These are phyloP conservation scores for Mycena capillaripes DNA, from an alignment of 768 basidiomycete species.

Conservation along the genomic window DNA sequence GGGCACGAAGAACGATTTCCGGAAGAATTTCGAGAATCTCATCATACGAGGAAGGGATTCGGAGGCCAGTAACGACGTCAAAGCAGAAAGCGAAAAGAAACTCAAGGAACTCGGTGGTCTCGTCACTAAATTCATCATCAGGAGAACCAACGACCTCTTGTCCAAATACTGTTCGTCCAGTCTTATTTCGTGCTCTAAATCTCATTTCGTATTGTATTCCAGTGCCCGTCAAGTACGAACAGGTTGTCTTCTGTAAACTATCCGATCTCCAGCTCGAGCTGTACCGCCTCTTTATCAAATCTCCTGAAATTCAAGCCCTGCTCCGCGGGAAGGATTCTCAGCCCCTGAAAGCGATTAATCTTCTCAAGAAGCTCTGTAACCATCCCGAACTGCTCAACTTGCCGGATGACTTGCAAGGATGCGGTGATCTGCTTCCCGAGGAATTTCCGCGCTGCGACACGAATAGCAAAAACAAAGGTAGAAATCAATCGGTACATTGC, in stretches of 20 bases:
- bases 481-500: slow-evolving; percentile 71
- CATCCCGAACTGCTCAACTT: slow-evolving; percentile 92
- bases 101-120: slow-evolving; percentile 90
- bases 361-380: slow-evolving; percentile 95
- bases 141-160: slow-evolving; percentile 92
- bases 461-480: slow-evolving; percentile 56
- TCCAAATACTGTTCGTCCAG: slow-evolving; percentile 89
- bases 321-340: slow-evolving; percentile 91
- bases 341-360: slow-evolving; percentile 95
- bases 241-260: slow-evolving; percentile 93
- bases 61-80: slow-evolving; percentile 82
- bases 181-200: neutral
- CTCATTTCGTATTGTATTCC: slow-evolving; percentile 26
- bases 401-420: slow-evolving; percentile 87
- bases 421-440: slow-evolving; percentile 84
- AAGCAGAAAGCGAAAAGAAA: slow-evolving; percentile 89
- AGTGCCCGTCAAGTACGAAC: slow-evolving; percentile 99
- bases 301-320: slow-evolving; percentile 92
- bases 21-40: slow-evolving; percentile 94
- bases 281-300: slow-evolving; percentile 92
- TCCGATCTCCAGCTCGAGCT: slow-evolving; percentile 88
- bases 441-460: slow-evolving; percentile 72
- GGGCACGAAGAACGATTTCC: slow-evolving; percentile 90
- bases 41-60: slow-evolving; percentile 94
- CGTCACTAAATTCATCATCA: slow-evolving; percentile 95